Base-by-base conservation (phyloP, 768 basidiomycete genomes). In the Dendrothele bispora region DNA sequence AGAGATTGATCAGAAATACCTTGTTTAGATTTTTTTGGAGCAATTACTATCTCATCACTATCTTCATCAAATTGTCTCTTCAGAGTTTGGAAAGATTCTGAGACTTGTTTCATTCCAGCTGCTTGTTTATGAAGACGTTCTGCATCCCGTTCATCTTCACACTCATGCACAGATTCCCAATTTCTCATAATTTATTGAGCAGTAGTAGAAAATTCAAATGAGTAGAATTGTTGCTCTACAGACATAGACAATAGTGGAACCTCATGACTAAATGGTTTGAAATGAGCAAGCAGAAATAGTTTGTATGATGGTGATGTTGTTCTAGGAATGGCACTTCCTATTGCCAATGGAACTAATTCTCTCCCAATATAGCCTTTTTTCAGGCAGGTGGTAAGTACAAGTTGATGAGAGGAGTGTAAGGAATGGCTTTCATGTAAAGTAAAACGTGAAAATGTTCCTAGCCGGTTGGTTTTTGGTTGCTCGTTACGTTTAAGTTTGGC, bases 91-190 rank as follows among this genome's bases (percentile, higher is more conserved):
- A n/a, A n/a, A n/a, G n/a, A n/a, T n/a, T n/a, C n/a, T n/a, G n/a
- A n/a, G n/a, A n/a, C n/a, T n/a, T n/a, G n/a, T n/a, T n/a, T n/a
- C n/a, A n/a, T n/a, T n/a, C n/a, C n/a, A 32, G 10, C n/a, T 32
- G 30, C 49, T 17, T 24, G 34, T 27, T 58, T 61, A 22, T 28
- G 21, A 0, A 63, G 36, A 15, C 56, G 27, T 20, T 68, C 67
- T n/a, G 65, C 64, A 53, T 69, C 67, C 17, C 59, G 37, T 41
- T 59, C 56, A 60, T 69, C 67, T 37, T 64, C 57, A 49, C 67
- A 68, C 42, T 68, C 67, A 54, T 67, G 43, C n/a, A n/a, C 30
- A 15, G 59, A 64, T 34, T 67, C 58, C 67, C 67, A 67, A 35
- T 68, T 68, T 7, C 50, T 41, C 47, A 65, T 59, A 14, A 68